Evolutionary conservation across 73 alveolate genomes (phyloP).

Genomic region (Diophrys appendiculata): DNA sequence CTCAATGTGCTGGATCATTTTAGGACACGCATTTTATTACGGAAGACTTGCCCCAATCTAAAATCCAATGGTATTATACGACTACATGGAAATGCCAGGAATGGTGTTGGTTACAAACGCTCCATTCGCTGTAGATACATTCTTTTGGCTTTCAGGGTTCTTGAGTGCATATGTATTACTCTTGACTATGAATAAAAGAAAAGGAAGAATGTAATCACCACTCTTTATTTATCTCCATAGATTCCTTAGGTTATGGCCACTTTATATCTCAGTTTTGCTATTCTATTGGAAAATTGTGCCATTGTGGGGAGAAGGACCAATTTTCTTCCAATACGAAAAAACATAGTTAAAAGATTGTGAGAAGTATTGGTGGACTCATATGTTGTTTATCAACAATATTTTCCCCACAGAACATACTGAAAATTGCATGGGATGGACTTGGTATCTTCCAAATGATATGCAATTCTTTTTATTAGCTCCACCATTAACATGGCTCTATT

Average conservation of each 20-base stretch:
- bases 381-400: slow-evolving; percentile 57
- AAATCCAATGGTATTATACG: background rate
- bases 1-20: slow-evolving; percentile 15
- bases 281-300: background rate
- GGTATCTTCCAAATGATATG: slow-evolving; percentile 48
- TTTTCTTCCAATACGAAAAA: background rate
- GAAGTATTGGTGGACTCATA: slow-evolving; percentile 62
- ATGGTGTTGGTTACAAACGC: slow-evolving; percentile 20
- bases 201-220: background rate
- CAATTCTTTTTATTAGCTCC: slow-evolving; percentile 43
- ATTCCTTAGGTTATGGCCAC: slow-evolving; percentile 9
- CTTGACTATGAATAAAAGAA: background rate
- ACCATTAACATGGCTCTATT: background rate
- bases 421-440: slow-evolving; percentile 15
- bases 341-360: slow-evolving; percentile 22
- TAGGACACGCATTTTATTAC: slow-evolving; percentile 18
- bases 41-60: background rate
- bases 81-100: background rate
- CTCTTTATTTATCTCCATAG: slow-evolving; percentile 22
- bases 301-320: slow-evolving; percentile 6
- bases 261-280: background rate
- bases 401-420: slow-evolving; percentile 35
- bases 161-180: slow-evolving; percentile 16
- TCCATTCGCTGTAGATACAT: slow-evolving; percentile 33
- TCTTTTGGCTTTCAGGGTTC: slow-evolving; percentile 55